These are phyloP conservation scores for Pinus taeda DNA, from an alignment of 75 land plant species.

Conservation along the genomic window DNA sequence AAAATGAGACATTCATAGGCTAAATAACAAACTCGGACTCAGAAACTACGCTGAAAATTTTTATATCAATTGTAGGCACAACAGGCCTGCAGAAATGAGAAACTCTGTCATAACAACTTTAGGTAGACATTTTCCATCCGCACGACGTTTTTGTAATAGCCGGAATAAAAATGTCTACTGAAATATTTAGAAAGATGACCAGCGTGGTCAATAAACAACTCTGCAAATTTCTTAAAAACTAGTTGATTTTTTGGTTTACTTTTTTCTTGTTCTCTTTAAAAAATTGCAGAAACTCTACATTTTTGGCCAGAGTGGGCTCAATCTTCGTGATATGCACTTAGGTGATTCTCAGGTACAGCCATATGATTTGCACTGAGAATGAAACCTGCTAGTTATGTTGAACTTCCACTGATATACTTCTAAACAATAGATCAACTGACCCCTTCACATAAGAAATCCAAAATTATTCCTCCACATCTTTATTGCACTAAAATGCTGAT, in stretches of 20 bases:
- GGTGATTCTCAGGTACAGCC: too few relatives aligned
- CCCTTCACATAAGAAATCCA: background rate
- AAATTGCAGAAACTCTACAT: too few relatives aligned
- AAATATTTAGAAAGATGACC: background rate
- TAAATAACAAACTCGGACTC: background rate
- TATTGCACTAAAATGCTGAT: background rate
- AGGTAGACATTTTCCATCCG: background rate
- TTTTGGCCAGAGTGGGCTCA: too few relatives aligned
- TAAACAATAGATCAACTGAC: too few relatives aligned
- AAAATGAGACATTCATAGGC: conserved; percentile 1
- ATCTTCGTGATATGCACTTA: too few relatives aligned
- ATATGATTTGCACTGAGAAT: too few relatives aligned
- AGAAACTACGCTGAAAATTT: background rate
- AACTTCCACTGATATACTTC: too few relatives aligned
- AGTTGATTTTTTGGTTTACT: too few relatives aligned
- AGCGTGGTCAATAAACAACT: too few relatives aligned
- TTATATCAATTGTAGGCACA: background rate
- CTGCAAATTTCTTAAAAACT: too few relatives aligned
- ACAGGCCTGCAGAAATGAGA: background rate
- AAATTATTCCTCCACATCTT: background rate
- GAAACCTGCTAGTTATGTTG: too few relatives aligned
- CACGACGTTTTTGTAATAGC: background rate
- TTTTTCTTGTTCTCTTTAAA: too few relatives aligned
- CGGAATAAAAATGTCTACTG: background rate
- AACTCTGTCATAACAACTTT: background rate